Evolutionary conservation across 352 stramenopile species (phyloP), one percentile per base, ranked within the genome.

Genomic region (Globisporangium takayamanum): DNA sequence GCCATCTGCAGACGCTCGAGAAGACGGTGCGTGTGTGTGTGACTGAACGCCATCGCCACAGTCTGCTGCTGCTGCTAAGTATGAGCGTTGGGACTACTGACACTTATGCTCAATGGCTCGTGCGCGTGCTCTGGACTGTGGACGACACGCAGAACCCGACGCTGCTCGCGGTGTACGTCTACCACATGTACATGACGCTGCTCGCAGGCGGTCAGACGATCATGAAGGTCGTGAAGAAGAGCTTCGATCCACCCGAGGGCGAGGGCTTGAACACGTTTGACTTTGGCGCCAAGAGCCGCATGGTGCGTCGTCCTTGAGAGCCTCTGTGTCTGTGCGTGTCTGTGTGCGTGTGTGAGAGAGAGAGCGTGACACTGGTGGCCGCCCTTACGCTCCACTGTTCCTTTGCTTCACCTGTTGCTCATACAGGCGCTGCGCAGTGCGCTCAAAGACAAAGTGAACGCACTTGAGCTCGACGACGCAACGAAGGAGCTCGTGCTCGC

Each of bases 161-260:
- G n/a, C 55, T 90, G 50, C 66, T 88, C 28, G 53, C 87, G 36
- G 62, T 78, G 44, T 87, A 90, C 60, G 74, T 67, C 53, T 90
- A 87, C 55, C 80, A 90, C 68, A 84, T 88, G 80, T 90, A 87
- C 64, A 80, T 76, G 62, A 76, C 78, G 49, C 72, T 88, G 58
- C 71, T 90, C 5, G 76, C 78, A 5, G 78, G 78, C 5, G 80
- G 80, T 0, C 70, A 75, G 58, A 79, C 84, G 55, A 85, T 88
- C 53, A 70, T 76, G 42, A 87, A 88, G 57, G 57, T 88, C 57
- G 80, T 88, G 55, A 80, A 80, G 57, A 73, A 64, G 52, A 84
- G 72, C 59, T 87, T 90, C 52, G 57, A 58, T 3, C 64, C 70
- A 12, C 63, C 70, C 1, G 66, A 70, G 37, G 73, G 72, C 10